Percentiles rank a stretch among this genome's conserved stretches.
phyloP scores from a whole-genome alignment of 306 rosid genomes.

The Quillaja saponaria region DNA sequence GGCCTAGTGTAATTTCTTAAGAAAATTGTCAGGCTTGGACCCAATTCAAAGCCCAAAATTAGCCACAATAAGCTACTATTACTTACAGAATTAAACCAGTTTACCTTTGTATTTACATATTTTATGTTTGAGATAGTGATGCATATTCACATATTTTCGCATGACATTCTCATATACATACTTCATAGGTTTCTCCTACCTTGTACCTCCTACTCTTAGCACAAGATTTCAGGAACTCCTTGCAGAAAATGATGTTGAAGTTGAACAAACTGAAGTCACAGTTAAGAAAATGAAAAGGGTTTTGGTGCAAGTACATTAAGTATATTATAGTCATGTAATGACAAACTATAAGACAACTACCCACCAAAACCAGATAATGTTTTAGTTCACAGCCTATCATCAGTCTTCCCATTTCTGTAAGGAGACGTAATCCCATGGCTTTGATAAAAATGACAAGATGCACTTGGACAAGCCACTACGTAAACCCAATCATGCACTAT shows the following conservation, averaged over 20 bases:
- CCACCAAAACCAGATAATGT: neutral
- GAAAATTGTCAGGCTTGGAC: too few relatives aligned
- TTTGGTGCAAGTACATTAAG: too few relatives aligned
- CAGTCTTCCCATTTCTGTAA: neutral
- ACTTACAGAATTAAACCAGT: too few relatives aligned
- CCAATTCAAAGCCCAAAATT: too few relatives aligned
- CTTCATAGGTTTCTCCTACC: neutral
- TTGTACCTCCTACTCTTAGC: neutral
- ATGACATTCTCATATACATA: too few relatives aligned
- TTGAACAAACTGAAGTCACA: constrained; percentile 12
- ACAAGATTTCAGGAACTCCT: neutral
- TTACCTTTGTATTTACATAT: too few relatives aligned
- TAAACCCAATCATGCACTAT: neutral
- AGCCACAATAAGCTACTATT: too few relatives aligned
- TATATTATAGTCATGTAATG: too few relatives aligned
- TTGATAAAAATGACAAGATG: neutral
- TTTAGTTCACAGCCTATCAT: neutral
- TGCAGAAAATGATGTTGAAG: constrained; percentile 19
- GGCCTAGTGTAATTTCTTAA: too few relatives aligned
- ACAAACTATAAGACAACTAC: neutral
- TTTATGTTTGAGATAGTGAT: too few relatives aligned
- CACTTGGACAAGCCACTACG: neutral
- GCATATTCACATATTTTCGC: too few relatives aligned
- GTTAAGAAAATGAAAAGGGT: neutral
- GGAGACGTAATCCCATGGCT: neutral